These are phyloP conservation scores for Globisporangium heterothallicum DNA, from an alignment of 352 stramenopile species.

Conservation along the genomic window DNA sequence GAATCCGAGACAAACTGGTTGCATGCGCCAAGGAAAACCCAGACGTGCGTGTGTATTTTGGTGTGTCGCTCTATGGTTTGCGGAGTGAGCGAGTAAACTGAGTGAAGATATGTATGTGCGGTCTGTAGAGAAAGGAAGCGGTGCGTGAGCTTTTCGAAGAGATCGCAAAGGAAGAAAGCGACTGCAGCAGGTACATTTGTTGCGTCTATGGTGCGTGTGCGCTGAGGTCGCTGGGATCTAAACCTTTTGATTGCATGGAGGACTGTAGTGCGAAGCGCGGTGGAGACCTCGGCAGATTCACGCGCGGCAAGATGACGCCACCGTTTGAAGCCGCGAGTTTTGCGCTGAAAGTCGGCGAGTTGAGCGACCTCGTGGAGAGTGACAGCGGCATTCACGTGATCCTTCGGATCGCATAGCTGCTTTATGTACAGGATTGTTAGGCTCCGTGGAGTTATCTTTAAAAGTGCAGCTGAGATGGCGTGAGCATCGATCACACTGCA, in stretches of 20 bases:
- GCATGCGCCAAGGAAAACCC: slow-evolving; percentile 59
- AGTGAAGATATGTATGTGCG: background rate
- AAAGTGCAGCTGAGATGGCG: background rate
- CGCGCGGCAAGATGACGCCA: slow-evolving; percentile 89
- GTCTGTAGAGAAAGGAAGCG: slow-evolving; percentile 20
- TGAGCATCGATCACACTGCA: background rate
- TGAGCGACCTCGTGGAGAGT: slow-evolving; percentile 93
- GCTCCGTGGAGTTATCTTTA: slow-evolving; percentile 1
- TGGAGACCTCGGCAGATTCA: slow-evolving; percentile 88
- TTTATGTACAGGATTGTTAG: slow-evolving; percentile 2
- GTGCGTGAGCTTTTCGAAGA: slow-evolving; percentile 76
- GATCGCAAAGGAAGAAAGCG: slow-evolving; percentile 84
- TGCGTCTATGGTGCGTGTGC: background rate
- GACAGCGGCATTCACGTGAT: slow-evolving; percentile 98
- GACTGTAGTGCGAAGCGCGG: slow-evolving; percentile 85
- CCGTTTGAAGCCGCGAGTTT: slow-evolving; percentile 91
- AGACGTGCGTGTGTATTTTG: slow-evolving; percentile 30
- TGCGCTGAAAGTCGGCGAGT: slow-evolving; percentile 88
- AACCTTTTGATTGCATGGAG: no score
- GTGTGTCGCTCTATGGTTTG: slow-evolving; percentile 5
- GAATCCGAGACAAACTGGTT: slow-evolving; percentile 79
- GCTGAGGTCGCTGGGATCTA: background rate
- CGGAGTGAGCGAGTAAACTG: background rate
- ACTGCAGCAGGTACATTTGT: slow-evolving; percentile 72
- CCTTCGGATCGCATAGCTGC: slow-evolving; percentile 74